These are phyloP conservation scores for Umbellularia californica DNA, from an alignment of 164 flowering plant genomes.

Conservation along the genomic window DNA sequence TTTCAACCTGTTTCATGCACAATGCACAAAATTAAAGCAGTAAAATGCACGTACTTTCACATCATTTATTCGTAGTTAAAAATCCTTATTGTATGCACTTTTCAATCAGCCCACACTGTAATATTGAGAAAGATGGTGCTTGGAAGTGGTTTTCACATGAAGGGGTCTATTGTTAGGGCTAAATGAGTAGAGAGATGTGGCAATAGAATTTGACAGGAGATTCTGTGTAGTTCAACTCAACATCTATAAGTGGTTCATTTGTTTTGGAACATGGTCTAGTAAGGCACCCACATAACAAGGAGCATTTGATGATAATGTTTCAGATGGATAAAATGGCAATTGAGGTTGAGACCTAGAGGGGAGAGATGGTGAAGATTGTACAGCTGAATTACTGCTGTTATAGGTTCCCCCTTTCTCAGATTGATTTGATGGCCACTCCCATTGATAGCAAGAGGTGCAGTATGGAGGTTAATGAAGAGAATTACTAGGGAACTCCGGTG, in stretches of 20 bases:
- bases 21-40: neutral
- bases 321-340: slow-evolving; percentile 37
- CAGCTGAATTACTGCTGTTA: slow-evolving; percentile 29
- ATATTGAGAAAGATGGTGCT: slow-evolving; percentile 20
- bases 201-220: slow-evolving; percentile 25
- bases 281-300: slow-evolving; percentile 24
- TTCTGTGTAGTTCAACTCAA: slow-evolving; percentile 33
- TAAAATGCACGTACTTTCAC: neutral
- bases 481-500: neutral
- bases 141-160: slow-evolving; percentile 26
- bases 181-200: slow-evolving; percentile 22
- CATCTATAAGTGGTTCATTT: slow-evolving; percentile 41
- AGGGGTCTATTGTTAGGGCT: slow-evolving; percentile 34
- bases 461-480: neutral
- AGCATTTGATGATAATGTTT: slow-evolving; percentile 22
- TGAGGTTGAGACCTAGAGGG: slow-evolving; percentile 36
- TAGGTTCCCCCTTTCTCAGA: slow-evolving; percentile 32
- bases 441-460: slow-evolving; percentile 10
- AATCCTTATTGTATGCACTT: neutral
- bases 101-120: slow-evolving; percentile 7
- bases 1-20: neutral
- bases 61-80: neutral
- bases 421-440: slow-evolving; percentile 28
- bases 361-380: slow-evolving; percentile 31
- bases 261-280: slow-evolving; percentile 36